Evolutionary conservation across 306 rosid genomes (phyloP), one percentile per base, ranked within the genome.

Genomic region (Pueraria montana): DNA sequence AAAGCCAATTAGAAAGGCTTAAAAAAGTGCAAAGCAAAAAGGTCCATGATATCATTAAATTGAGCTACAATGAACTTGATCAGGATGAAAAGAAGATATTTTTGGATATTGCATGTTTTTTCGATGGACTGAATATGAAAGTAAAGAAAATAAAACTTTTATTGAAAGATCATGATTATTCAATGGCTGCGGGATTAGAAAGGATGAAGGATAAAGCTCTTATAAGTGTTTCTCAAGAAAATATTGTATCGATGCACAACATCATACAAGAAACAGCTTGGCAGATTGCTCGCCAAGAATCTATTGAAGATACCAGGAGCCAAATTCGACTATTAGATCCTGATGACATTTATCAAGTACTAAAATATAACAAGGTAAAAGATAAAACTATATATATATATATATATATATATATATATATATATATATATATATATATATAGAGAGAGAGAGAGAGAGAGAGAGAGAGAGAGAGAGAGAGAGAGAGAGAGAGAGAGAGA

Each of bases 61-160:
- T 61, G 79, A 81, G 73, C 32, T 61, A 72, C 3, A 13, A 48
- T 32, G 73, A 61, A 6, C 64, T 72, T 14, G 73, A 72, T 18
- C 43, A 17, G 0, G 24, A 82, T 1, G 70, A 82, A 72, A 46
- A 58, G 20, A 16, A 4, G 4, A 50, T 86, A 18, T 34, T 85
- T 62, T 69, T 86, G 17, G 69, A 86, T 18, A 74, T 79, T 82
- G 80, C 71, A 21, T 86, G 84, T 50, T 74, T 66, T 24, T 68
- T 86, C 1, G 40, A 59, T 0, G 79, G 84, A 16, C 4, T 70
- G 63, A 50, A 43, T 58, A 11, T 70, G 16, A 58, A 70, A 26
- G 71, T 70, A 27, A 24, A 80, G 8, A 2, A 43, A 14, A 6
- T 80, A 1, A 42, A 55, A 0, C 0, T 12, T 34, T 40, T 80